These are phyloP conservation scores for Mortierella claussenii DNA, from an alignment of 192 early-diverging fungal species.

Conservation along the genomic window DNA sequence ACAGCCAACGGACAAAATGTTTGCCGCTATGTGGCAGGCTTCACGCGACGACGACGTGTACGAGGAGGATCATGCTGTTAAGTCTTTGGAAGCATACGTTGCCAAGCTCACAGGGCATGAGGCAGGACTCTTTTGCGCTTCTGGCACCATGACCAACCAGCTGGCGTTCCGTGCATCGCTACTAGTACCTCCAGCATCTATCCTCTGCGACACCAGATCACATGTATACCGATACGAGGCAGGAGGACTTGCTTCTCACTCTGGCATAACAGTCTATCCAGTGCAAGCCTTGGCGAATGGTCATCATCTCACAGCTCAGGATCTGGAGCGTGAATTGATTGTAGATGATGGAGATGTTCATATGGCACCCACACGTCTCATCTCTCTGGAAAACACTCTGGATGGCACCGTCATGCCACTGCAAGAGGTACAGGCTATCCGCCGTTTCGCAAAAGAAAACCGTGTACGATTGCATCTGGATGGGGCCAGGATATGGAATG, in stretches of 20 bases:
- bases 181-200: conserved; percentile 76
- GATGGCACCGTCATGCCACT: conserved; percentile 84
- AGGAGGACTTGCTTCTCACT: conserved; percentile 82
- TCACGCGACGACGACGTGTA: conserved; percentile 70
- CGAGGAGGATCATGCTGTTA: conserved; percentile 77
- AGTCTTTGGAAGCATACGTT: conserved; percentile 70
- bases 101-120: conserved; percentile 80
- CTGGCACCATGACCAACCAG: conserved; percentile 87
- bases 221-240: conserved; percentile 85
- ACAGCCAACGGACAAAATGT: conserved; percentile 69
- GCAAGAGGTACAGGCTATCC: conserved; percentile 75
- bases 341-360: conserved; percentile 32
- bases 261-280: conserved; percentile 71
- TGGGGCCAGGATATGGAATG: conserved; percentile 94
- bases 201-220: conserved; percentile 79
- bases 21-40: conserved; percentile 64
- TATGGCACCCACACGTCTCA: conserved; percentile 83
- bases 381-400: conserved; percentile 92
- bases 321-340: conserved; percentile 35
- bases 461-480: conserved; percentile 83
- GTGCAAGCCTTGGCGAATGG: conserved; percentile 59
- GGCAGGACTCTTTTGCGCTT: conserved; percentile 82
- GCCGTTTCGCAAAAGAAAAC: conserved; percentile 61
- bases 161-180: conserved; percentile 83
- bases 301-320: conserved; percentile 67